These are phyloP conservation scores for Cryptococcus maquisensis DNA, from an alignment of 1,284 basidiomycete genomes.

Conservation along the genomic window DNA sequence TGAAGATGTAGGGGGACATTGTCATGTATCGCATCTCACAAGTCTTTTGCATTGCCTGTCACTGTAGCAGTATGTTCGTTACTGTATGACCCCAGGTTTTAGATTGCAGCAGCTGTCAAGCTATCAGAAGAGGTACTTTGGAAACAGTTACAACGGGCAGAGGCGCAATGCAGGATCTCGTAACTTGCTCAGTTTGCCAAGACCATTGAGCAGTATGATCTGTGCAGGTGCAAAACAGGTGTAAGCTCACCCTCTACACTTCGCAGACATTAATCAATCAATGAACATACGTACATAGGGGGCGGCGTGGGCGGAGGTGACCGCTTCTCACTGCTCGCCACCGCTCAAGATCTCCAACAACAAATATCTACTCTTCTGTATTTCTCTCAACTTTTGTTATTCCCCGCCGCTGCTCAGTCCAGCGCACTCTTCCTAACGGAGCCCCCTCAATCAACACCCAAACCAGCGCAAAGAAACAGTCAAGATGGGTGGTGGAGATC, in stretches of 20 bases:
- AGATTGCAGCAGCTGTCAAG: too few relatives aligned
- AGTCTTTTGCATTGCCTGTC: neutral
- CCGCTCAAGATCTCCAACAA: neutral
- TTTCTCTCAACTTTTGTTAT: neutral
- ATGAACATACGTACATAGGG: too few relatives aligned
- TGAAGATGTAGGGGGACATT: neutral
- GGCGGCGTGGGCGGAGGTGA: neutral
- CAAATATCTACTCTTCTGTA: neutral
- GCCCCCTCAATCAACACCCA: neutral
- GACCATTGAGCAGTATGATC: too few relatives aligned
- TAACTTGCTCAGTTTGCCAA: too few relatives aligned
- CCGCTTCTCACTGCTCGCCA: neutral
- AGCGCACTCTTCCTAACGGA: neutral
- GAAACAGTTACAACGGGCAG: too few relatives aligned
- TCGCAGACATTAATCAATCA: too few relatives aligned
- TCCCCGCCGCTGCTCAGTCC: neutral
- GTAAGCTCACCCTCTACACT: too few relatives aligned
- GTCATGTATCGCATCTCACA: neutral
- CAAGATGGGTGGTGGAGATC: slow-evolving; percentile 85
- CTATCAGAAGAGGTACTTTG: too few relatives aligned
- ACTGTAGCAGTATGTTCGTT: too few relatives aligned
- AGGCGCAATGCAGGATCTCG: too few relatives aligned
- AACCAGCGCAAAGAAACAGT: slow-evolving; percentile 3
- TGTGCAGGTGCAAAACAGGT: too few relatives aligned
- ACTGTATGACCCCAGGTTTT: too few relatives aligned